Conservation (phyloP, 495 filamentous ascomycete genomes). For the Penicillium paradoxum region DNA sequence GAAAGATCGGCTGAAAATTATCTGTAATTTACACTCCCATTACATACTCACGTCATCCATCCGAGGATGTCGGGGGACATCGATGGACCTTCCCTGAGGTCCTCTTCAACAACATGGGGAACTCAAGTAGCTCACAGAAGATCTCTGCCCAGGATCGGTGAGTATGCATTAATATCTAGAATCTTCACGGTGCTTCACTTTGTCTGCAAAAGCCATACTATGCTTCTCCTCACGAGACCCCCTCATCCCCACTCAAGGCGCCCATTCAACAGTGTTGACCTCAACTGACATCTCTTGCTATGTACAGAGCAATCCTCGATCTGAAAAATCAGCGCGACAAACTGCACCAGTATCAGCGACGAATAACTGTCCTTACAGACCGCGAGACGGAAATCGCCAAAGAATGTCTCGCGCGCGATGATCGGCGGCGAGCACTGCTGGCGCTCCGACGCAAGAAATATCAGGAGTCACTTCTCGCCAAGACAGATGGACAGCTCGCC, state of each 20-base stretch:
- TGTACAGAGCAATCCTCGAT: constrained; percentile 79
- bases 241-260: constrained; percentile 7
- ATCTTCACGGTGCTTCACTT: no score
- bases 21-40: constrained; percentile 16
- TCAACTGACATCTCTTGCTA: constrained; percentile 1
- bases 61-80: neutral
- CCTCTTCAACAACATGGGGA: constrained; percentile 53
- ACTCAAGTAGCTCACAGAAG: constrained; percentile 58
- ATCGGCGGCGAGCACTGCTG: constrained; percentile 76
- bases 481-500: constrained; percentile 87
- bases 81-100: neutral
- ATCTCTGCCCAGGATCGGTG: constrained; percentile 70
- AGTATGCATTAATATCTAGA: no score
- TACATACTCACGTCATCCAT: constrained; percentile 25
- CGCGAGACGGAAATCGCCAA: constrained; percentile 80
- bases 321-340: constrained; percentile 97
- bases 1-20: constrained; percentile 12
- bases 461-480: constrained; percentile 82
- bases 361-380: constrained; percentile 75
- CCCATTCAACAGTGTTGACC: neutral
- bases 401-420: constrained; percentile 66
- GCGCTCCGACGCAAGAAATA: constrained; percentile 95
- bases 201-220: neutral
- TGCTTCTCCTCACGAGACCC: constrained; percentile 21
- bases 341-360: constrained; percentile 88